A percentile compares a stretch with the other conserved stretches of the same genome.
phyloP scores from a whole-genome alignment of 257 asterid species.

The Jacaranda mimosifolia region DNA sequence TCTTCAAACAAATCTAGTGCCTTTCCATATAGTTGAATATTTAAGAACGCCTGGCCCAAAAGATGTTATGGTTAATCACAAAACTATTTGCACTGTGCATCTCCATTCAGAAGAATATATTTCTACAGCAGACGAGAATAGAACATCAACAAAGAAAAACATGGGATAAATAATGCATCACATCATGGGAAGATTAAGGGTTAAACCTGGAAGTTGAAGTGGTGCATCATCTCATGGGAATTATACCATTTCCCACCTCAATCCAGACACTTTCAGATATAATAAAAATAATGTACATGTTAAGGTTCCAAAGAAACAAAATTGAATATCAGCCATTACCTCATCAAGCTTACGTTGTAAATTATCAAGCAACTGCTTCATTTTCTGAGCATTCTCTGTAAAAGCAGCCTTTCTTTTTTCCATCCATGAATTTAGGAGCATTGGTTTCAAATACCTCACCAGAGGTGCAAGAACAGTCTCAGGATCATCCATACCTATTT shows the following conservation, averaged over 20 bases:
- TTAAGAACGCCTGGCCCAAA: constrained; percentile 71
- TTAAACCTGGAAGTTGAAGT: constrained; percentile 1
- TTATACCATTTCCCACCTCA: constrained; percentile 15
- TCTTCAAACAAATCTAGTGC: constrained; percentile 95
- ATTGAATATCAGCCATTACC: constrained; percentile 54
- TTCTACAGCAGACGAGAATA: constrained; percentile 21
- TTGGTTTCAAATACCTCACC: constrained; percentile 82
- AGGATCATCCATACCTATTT: constrained; percentile 72
- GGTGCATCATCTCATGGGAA: constrained; percentile 8
- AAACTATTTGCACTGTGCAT: constrained; percentile 5
- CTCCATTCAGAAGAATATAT: constrained; percentile 20
- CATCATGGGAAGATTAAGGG: constrained; percentile 24
- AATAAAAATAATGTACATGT: constrained; percentile 15
- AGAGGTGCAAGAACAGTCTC: constrained; percentile 83
- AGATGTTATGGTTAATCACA: constrained; percentile 33
- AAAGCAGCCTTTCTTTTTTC: constrained; percentile 86
- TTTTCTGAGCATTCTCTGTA: constrained; percentile 87
- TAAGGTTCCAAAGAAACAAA: constrained; percentile 30
- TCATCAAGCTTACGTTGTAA: constrained; percentile 92
- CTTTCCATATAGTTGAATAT: constrained; percentile 90
- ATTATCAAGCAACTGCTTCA: constrained; percentile 76
- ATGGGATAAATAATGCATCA: constrained; percentile 16
- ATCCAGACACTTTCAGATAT: constrained; percentile 31
- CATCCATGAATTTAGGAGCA: constrained; percentile 85
- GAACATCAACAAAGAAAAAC: constrained; percentile 28